Evolutionary conservation across 805 yeast genomes (phyloP), one percentile per base, ranked within the genome.

Genomic region (Maudiozyma barnettii): DNA sequence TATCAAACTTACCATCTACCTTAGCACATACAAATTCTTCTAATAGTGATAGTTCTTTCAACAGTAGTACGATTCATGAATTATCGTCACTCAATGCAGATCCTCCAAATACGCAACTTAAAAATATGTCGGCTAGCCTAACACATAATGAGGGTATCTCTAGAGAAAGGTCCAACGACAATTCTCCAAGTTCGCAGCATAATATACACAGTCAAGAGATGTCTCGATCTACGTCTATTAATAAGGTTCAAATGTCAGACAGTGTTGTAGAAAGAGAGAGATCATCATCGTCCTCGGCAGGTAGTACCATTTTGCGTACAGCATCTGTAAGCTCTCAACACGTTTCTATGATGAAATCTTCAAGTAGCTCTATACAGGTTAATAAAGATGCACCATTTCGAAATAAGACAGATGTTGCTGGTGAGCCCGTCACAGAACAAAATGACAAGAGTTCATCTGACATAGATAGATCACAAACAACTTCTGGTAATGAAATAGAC

Each of bases 1-100:
- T 18, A 50, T 45, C 50, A 37, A 52, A 48, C 29, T 26, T 45
- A 13, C 56, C 64, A 13, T 46, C 62, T 18, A 47, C 54, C 21
- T 16, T 22, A 6, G n/a, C 36, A 23, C 45, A 43, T 16, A 42
- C 45, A 31, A 20, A 7, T 20, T 33, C 45, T 5, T 42, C 39
- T 12, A 42, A 33, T 22, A 33, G 37, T 18, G 45, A 42, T 14
- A 31, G 19, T 18, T 40, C 43, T 16, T n/a, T 40, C 16, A 42
- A 35, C 13, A 14, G 14, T 12, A 14, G 29, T 9, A 14, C 39
- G 13, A 23, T 26, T 6, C 18, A 26, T 40, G 40, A 37, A 6
- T 19, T 13, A 37, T 13, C 19, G 9, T 18, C 40, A n/a, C n/a
- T n/a, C 8, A 21, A 5, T 21, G 23, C 20, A 2, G 35, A 40